These are phyloP conservation scores for Dactylis glomerata DNA, from an alignment of 176 grass and related monocot species.

Conservation along the genomic window DNA sequence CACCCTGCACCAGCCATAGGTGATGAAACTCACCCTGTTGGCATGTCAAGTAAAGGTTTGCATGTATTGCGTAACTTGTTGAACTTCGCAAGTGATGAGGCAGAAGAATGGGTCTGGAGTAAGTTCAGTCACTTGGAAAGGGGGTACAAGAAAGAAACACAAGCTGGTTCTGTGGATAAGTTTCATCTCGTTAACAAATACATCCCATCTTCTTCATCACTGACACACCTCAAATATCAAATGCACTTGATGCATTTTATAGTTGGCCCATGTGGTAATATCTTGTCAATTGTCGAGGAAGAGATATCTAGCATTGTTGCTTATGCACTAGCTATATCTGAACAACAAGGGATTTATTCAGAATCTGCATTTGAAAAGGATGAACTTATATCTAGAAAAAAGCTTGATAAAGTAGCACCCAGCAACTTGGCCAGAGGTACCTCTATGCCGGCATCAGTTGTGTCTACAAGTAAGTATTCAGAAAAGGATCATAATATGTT, in stretches of 20 bases:
- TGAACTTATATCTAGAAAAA: slow-evolving; percentile 30
- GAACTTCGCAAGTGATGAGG: slow-evolving; percentile 33
- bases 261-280: slow-evolving; percentile 59
- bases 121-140: slow-evolving; percentile 52
- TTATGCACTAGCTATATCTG: slow-evolving; percentile 60
- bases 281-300: slow-evolving; percentile 61
- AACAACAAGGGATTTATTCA: slow-evolving; percentile 54
- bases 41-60: slow-evolving; percentile 16
- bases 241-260: slow-evolving; percentile 47
- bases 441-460: slow-evolving; percentile 7
- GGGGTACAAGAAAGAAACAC: slow-evolving; percentile 69
- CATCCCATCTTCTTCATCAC: slow-evolving; percentile 40
- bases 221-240: slow-evolving; percentile 33
- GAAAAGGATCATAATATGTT: slow-evolving; percentile 3
- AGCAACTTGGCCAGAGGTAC: slow-evolving; percentile 28
- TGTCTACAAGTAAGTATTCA: slow-evolving; percentile 6
- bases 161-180: slow-evolving; percentile 54
- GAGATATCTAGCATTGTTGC: slow-evolving; percentile 84
- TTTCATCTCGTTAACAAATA: slow-evolving; percentile 75
- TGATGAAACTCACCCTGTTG: slow-evolving; percentile 8
- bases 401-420: slow-evolving; percentile 23
- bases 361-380: slow-evolving; percentile 35
- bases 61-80: neutral
- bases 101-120: slow-evolving; percentile 61
- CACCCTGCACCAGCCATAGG: slow-evolving; percentile 13